Base-by-base conservation (phyloP, 352 stramenopile genomes). In the Pythium utonaiense region DNA sequence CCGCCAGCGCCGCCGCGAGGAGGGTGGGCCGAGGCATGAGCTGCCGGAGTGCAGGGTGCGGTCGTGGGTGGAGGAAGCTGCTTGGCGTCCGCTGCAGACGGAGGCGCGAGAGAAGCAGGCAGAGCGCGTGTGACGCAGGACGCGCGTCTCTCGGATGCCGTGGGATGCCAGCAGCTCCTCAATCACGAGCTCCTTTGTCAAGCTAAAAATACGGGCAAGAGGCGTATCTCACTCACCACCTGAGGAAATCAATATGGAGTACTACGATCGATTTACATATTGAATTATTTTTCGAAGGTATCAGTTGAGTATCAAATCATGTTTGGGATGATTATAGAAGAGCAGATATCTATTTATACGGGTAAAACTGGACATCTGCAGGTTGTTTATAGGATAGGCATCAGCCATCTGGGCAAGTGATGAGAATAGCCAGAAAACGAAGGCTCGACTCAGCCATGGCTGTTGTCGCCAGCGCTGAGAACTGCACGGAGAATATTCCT, bases 1-100 rank as follows among this genome's bases (percentile, higher is more conserved):
- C 55, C 24, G 49, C 62, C 27, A 80, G 28, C 19, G 40, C 64
- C 24, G 52, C 34, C 41, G 64, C 57, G 21, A 42, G 14, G 52
- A 25, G 7, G 36, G 24, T 30, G 14, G 6, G 31, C 2, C 21
- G 45, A 34, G 45, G 25, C 51, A 60, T 66, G 48, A 24, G 21
- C 19, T 51, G 22, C 22, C 31, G 44, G 40, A 33, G 21, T 10
- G 21, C 44, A 19, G 0, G 25, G 9, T 3, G 44, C 17, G n/a
- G n/a, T n/a, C n/a, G n/a, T n/a, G n/a, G n/a, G 21, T 10, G 44
- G 25, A 31, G 44, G 31, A 38, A 6, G 38, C 16, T 44, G 16
- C 38, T 4, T 44, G 38, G 38, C 19, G 38, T 51, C 44, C 21
- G 44, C 25, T 31, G 51, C 17, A 57, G 22, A 25, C 51, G 30